Evolutionary conservation across 306 rosid species (phyloP).

Genomic region (Spatholobus suberectus): DNA sequence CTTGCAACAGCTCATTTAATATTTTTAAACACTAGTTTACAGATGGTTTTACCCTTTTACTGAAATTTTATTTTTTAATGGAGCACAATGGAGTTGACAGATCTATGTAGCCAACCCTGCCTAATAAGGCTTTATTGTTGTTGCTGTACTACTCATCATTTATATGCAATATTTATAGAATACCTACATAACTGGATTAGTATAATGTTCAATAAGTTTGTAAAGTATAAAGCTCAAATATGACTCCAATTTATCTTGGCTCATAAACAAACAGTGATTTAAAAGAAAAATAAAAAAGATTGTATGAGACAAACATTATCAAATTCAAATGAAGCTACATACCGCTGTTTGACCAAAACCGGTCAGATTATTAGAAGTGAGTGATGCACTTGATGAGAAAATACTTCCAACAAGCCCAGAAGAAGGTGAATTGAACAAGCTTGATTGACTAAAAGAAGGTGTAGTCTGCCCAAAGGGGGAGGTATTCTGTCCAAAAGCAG

Average conservation of each 20-base stretch:
- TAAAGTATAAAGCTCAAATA: constrained; percentile 15
- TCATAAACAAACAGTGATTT: constrained; percentile 1
- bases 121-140: background rate
- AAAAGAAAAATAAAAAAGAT: background rate
- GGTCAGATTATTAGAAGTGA: constrained; percentile 54
- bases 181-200: constrained; percentile 6
- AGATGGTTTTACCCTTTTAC: background rate
- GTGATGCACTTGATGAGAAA: constrained; percentile 62
- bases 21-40: background rate
- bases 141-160: background rate
- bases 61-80: background rate
- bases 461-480: constrained; percentile 62
- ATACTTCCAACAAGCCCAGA: constrained; percentile 64
- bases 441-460: constrained; percentile 45
- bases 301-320: constrained; percentile 22
- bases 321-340: constrained; percentile 37
- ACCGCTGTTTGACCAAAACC: constrained; percentile 71
- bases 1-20: constrained; percentile 13
- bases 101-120: background rate
- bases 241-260: background rate
- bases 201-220: background rate
- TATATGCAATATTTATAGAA: constrained; percentile 5
- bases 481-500: constrained; percentile 61
- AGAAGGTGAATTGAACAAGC: constrained; percentile 61
- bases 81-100: background rate